These are phyloP conservation scores for Leccinum variicolor DNA, from an alignment of 768 basidiomycete genomes.

Conservation along the genomic window DNA sequence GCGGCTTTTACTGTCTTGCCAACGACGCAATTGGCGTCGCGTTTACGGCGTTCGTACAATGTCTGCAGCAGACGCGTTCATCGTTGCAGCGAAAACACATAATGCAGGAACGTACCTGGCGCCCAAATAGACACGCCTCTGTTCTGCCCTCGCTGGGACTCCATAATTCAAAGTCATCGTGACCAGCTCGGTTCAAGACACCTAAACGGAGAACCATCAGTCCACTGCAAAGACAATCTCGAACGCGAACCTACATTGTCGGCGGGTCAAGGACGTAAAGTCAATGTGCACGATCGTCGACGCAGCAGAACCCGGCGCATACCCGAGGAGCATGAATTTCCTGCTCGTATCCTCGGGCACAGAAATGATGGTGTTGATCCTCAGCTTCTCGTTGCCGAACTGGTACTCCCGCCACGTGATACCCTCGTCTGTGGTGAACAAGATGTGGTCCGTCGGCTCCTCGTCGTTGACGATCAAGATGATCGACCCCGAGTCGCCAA, in stretches of 20 bases:
- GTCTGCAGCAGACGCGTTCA: conserved; percentile 46
- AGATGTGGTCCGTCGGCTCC: conserved; percentile 81
- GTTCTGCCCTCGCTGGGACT: conserved; percentile 87
- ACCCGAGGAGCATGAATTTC: conserved; percentile 83
- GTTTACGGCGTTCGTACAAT: conserved; percentile 83
- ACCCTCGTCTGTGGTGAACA: conserved; percentile 91
- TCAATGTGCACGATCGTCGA: conserved; percentile 78
- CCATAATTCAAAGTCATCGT: conserved; percentile 98
- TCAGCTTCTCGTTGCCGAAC: conserved; percentile 68
- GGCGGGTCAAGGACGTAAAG: conserved; percentile 72
- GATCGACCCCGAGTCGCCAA: conserved; percentile 94
- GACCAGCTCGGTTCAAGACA: conserved; percentile 54
- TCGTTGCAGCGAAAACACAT: background rate
- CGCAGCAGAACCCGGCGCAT: conserved; percentile 40
- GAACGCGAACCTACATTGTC: conserved; percentile 59
- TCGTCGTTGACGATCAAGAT: conserved; percentile 96
- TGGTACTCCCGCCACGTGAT: conserved; percentile 83
- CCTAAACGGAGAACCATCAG: conserved; percentile 43
- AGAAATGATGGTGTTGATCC: conserved; percentile 77
- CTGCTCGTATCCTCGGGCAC: conserved; percentile 89
- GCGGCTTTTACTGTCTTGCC: conserved; percentile 60
- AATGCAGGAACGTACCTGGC: conserved; percentile 52
- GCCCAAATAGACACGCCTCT: conserved; percentile 89
- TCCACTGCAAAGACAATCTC: background rate
- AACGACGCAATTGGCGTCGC: conserved; percentile 79